A percentile compares a stretch with the other conserved stretches of the same genome.
phyloP scores from a whole-genome alignment of 202 grass and related monocot genomes.

The Musa balbisiana region DNA sequence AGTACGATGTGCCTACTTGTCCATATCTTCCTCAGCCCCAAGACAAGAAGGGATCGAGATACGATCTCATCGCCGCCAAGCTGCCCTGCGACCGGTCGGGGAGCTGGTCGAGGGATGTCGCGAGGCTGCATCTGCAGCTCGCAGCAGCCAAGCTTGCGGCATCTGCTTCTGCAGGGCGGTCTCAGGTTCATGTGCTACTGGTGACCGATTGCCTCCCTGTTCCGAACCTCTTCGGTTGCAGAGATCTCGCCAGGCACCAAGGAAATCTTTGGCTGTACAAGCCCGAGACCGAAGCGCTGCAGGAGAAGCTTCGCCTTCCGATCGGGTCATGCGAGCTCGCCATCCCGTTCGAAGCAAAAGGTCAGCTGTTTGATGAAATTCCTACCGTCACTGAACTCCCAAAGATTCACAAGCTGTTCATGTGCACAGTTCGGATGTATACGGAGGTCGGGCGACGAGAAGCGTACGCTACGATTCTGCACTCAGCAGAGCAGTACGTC shows the following conservation, averaged over 20 bases:
- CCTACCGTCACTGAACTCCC: not conserved
- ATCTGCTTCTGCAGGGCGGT: not conserved
- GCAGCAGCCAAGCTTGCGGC: constrained; percentile 61
- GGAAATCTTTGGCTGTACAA: constrained; percentile 61
- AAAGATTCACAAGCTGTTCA: no score
- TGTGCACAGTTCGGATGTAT: constrained; percentile 25
- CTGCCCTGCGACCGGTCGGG: constrained; percentile 38
- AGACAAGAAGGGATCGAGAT: not conserved
- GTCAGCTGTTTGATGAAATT: not conserved
- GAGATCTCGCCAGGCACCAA: constrained; percentile 37
- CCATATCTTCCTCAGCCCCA: constrained; percentile 56
- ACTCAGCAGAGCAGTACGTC: constrained; percentile 59
- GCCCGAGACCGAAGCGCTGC: constrained; percentile 32
- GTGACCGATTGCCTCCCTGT: constrained; percentile 48
- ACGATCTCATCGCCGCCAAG: constrained; percentile 73
- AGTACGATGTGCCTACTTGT: constrained; percentile 33
- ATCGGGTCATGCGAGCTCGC: constrained; percentile 62
- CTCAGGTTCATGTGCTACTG: constrained; percentile 33
- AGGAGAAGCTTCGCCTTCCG: constrained; percentile 42
- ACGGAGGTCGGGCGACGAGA: constrained; percentile 30
- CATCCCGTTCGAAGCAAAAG: constrained; percentile 38
- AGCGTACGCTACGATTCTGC: constrained; percentile 68
- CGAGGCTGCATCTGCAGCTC: constrained; percentile 75
- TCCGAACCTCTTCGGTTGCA: constrained; percentile 64
- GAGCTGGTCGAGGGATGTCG: constrained; percentile 58